Evolutionary conservation across 176 grass and related monocot species (phyloP).

Genomic region (Olyra latifolia): DNA sequence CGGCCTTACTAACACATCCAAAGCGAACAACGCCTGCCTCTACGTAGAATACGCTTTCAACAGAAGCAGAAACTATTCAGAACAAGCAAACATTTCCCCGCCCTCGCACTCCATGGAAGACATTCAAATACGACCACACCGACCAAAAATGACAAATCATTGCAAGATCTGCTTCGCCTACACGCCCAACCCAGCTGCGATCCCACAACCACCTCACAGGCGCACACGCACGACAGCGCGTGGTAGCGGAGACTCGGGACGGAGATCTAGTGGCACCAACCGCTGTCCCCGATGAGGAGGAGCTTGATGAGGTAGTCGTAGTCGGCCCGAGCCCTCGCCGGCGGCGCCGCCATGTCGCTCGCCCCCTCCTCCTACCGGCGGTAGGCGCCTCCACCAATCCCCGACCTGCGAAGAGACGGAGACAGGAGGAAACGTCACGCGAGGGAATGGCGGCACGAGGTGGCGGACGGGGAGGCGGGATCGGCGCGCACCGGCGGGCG

Average conservation of each 20-base stretch:
- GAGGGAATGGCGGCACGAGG: background rate
- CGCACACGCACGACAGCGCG: background rate
- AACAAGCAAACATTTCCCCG: background rate
- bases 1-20: background rate
- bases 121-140: background rate
- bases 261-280: conserved; percentile 58
- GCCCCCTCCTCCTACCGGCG: conserved; percentile 33
- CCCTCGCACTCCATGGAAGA: background rate
- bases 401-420: conserved; percentile 30
- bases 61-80: background rate
- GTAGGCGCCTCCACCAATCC: conserved; percentile 30
- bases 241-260: background rate
- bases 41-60: background rate
- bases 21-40: background rate
- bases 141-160: background rate
- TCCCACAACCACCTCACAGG: background rate
- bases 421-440: background rate
- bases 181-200: background rate
- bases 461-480: background rate
- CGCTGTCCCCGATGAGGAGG: conserved; percentile 85
- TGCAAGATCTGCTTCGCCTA: background rate
- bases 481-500: conserved; percentile 43
- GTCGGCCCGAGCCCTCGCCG: conserved; percentile 69
- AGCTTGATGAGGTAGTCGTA: conserved; percentile 89
- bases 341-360: conserved; percentile 65